Conservation (phyloP, 495 filamentous ascomycete genomes). For the Talaromyces thailandensis region DNA sequence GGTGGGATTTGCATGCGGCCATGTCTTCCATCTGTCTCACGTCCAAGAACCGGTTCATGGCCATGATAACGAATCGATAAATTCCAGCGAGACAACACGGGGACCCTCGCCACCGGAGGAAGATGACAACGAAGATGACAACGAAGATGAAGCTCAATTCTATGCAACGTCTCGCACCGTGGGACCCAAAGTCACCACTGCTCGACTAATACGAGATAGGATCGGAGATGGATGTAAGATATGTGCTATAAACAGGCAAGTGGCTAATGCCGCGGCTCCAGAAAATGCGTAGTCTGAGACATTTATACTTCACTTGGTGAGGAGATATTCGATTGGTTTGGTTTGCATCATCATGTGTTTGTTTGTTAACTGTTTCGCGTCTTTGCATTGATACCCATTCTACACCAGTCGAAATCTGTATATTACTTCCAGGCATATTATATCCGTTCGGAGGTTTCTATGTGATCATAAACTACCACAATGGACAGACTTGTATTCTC, state of each 20-base stretch:
- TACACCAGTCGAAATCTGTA: neutral
- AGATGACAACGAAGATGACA: slow-evolving; percentile 22
- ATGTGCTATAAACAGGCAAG: slow-evolving; percentile 37
- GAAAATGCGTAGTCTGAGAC: neutral
- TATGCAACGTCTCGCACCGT: slow-evolving; percentile 49
- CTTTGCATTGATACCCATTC: slow-evolving; percentile 3
- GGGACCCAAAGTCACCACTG: slow-evolving; percentile 82
- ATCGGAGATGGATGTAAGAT: slow-evolving; percentile 64
- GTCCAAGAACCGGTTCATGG: slow-evolving; percentile 43
- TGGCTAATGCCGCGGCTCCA: neutral
- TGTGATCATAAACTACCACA: neutral
- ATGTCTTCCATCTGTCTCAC: slow-evolving; percentile 83
- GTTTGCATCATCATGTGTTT: neutral
- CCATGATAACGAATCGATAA: slow-evolving; percentile 25
- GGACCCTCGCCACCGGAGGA: slow-evolving; percentile 7
- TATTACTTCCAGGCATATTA: neutral
- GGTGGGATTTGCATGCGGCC: slow-evolving; percentile 84
- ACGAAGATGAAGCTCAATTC: slow-evolving; percentile 18
- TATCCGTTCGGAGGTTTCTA: neutral
- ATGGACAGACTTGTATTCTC: neutral
- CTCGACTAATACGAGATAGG: slow-evolving; percentile 63
- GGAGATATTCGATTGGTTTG: neutral
- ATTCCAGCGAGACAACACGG: slow-evolving; percentile 12
- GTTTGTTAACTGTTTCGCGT: neutral
- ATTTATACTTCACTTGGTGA: neutral